Evolutionary conservation across 225 moss, liverwort and hornwort species (phyloP), one percentile per base, ranked within the genome.

Genomic region (Takakia lepidozioides): DNA sequence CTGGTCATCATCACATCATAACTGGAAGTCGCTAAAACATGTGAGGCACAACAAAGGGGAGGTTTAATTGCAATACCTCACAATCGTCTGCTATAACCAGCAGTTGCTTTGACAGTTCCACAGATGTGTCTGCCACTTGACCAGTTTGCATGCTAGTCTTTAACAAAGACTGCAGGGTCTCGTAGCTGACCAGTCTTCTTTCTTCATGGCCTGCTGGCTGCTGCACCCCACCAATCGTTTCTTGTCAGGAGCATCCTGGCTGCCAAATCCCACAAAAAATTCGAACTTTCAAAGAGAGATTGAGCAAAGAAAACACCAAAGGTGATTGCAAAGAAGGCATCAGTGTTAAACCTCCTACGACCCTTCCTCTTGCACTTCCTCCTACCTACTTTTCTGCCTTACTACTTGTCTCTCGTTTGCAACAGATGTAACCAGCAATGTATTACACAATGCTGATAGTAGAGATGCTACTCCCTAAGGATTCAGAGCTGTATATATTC

Each of bases 61-160:
- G n/a, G n/a, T n/a, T n/a, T n/a, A n/a, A n/a, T n/a, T n/a, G n/a
- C n/a, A n/a, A 56, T 23, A 74, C 73, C 73, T 67, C 62, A 42
- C 73, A 74, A 17, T 44, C 27, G 24, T 67, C 53, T 2, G 73
- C 62, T 27, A 62, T 55, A 25, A 44, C 18, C 7, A 74, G 49
- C 49, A 74, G 35, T 61, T n/a, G n/a, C n/a, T n/a, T n/a, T n/a
- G n/a, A n/a, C n/a, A n/a, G n/a, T n/a, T n/a, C n/a, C n/a, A n/a
- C 17, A 15, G 40, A 46, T 15, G 56, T 27, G 19, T 41, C 30
- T 16, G 20, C 35, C 58, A 49, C 36, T 25, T 55, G 3, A 25
- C 23, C 25, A 25, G 55, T 23, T 49, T 45, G 28, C 4, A 43
- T 40, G 35, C 38, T 19, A 10, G 49, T 41, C 10, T 23, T 42